Evolutionary conservation across 2,329 filamentous ascomycete genomes (phyloP).

Genomic region (Cladobotryum protrusum): DNA sequence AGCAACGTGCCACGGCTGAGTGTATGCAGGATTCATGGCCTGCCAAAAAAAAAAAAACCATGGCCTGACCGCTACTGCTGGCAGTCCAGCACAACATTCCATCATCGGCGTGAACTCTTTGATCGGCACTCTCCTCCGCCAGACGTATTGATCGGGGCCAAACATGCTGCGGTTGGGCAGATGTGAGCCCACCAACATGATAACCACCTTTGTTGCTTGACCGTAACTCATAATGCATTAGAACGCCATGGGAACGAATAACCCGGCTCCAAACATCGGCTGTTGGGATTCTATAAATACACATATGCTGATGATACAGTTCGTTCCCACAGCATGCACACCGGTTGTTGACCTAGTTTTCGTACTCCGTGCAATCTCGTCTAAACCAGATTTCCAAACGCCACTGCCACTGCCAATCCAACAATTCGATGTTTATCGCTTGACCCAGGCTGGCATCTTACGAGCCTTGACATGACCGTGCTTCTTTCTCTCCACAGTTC

Average conservation of each 20-base stretch:
- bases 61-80: no score
- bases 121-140: no score
- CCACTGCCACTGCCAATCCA: not conserved
- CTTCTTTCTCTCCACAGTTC: conserved; percentile 97
- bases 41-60: no score
- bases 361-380: conserved; percentile 9
- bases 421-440: conserved; percentile 45
- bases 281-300: conserved; percentile 10
- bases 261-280: not conserved
- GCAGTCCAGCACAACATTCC: not conserved
- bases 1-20: no score
- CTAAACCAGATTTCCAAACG: conserved; percentile 1
- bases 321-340: not conserved
- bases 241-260: not conserved
- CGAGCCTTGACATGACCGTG: conserved; percentile 90
- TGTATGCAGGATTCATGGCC: no score
- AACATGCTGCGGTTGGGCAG: no score
- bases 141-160: no score
- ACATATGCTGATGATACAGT: conserved; percentile 9
- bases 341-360: not conserved
- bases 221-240: no score
- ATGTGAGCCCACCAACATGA: no score
- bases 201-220: no score
- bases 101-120: not conserved
- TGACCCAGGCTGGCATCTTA: conserved; percentile 98